Evolutionary conservation across 495 filamentous ascomycete genomes (phyloP).

Genomic region (Lentithecium fluviatile): DNA sequence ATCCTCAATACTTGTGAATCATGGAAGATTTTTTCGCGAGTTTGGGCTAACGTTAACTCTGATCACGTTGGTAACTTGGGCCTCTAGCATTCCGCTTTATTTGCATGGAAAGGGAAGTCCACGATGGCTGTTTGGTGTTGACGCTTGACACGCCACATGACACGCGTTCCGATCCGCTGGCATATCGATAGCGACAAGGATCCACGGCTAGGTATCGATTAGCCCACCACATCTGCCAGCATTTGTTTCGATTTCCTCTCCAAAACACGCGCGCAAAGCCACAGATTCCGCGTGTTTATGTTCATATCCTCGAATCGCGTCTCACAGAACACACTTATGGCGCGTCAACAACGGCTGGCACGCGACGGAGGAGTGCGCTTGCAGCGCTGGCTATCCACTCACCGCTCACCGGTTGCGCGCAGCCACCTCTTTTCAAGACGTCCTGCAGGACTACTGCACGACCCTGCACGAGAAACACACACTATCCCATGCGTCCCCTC

Average conservation of each 20-base stretch:
- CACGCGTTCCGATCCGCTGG: background rate
- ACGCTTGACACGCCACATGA: background rate
- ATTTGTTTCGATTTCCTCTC: background rate
- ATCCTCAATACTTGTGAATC: too few relatives aligned
- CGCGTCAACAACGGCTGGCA: background rate
- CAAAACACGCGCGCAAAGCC: conserved; percentile 1
- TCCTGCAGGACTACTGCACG: conserved; percentile 17
- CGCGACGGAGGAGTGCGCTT: background rate
- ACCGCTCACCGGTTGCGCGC: conserved; percentile 10
- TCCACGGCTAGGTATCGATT: background rate
- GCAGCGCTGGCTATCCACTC: background rate
- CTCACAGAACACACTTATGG: background rate
- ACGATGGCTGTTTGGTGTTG: conserved; percentile 2
- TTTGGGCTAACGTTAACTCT: too few relatives aligned
- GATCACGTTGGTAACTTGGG: too few relatives aligned
- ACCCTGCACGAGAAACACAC: conserved; percentile 18
- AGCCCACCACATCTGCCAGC: background rate
- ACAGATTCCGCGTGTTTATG: background rate
- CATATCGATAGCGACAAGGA: too few relatives aligned
- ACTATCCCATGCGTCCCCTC: background rate
- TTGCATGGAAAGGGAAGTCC: background rate
- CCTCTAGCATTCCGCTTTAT: too few relatives aligned
- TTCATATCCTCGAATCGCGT: background rate
- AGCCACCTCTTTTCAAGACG: conserved; percentile 14
- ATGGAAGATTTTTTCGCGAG: too few relatives aligned